These are phyloP conservation scores for Backusella sp. DNA, from an alignment of 192 early-diverging fungal genomes.

Conservation along the genomic window DNA sequence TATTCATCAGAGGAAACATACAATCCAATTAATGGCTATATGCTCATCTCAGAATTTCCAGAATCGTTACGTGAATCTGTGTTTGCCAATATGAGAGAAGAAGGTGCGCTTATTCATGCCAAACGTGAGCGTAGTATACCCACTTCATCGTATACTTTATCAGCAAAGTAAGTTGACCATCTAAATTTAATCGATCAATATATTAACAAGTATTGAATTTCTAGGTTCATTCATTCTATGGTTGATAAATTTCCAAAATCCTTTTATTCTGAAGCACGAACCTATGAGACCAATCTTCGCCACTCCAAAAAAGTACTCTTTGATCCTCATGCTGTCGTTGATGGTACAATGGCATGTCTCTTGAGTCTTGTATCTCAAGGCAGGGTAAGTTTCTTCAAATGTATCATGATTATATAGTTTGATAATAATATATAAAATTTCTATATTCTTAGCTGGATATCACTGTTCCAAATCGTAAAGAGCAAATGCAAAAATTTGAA, in stretches of 20 bases:
- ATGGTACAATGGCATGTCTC: neutral
- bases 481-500: neutral
- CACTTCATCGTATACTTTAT: neutral
- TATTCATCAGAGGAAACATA: neutral
- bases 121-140: neutral
- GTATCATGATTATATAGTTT: neutral
- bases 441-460: neutral
- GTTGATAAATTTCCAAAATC: neutral
- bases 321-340: neutral
- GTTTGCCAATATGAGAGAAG: neutral
- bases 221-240: neutral
- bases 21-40: neutral
- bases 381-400: neutral
- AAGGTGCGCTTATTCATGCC: neutral
- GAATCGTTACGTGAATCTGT: neutral
- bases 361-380: neutral
- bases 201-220: neutral
- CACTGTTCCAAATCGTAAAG: neutral
- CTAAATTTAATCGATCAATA: neutral
- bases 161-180: neutral
- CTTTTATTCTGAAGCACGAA: neutral
- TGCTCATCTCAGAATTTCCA: neutral
- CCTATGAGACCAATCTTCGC: neutral
- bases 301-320: neutral
- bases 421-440: neutral